Percentiles rank a stretch among this genome's conserved stretches.
Evolutionary conservation across 441 rosid species (phyloP).

Genomic region (Gossypium schwendimanii): DNA sequence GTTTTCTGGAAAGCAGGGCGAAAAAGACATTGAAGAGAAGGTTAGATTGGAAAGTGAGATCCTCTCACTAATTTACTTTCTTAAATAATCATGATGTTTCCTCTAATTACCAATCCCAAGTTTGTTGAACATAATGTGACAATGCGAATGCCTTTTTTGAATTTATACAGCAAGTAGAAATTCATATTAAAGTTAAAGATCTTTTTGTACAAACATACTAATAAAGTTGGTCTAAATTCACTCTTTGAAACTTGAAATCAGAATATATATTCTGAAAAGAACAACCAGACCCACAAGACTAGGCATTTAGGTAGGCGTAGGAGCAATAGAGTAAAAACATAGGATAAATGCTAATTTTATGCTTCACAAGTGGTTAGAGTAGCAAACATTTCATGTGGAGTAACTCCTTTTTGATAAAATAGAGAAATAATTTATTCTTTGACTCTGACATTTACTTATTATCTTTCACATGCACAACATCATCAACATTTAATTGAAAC

Average conservation of each 20-base stretch:
- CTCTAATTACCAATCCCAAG: not conserved
- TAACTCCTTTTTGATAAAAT: not conserved
- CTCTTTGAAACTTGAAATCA: no score
- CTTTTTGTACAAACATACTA: not conserved
- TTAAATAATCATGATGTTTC: slow-evolving; percentile 12
- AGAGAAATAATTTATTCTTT: not conserved
- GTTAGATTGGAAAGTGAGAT: slow-evolving; percentile 9
- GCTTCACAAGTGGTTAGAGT: not conserved
- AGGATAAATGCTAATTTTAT: slow-evolving; percentile 9
- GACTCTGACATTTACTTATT: not conserved
- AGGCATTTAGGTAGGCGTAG: not conserved
- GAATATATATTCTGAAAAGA: not conserved
- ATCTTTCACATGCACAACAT: not conserved
- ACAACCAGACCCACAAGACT: not conserved
- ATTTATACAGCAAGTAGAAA: not conserved
- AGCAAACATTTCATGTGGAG: not conserved
- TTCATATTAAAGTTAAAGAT: not conserved
- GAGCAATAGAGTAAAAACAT: not conserved
- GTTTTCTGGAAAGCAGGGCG: not conserved
- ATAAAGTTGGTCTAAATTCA: no score
- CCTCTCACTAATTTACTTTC: not conserved
- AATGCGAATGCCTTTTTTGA: not conserved
- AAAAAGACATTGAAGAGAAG: not conserved
- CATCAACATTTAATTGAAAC: not conserved
- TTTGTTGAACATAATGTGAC: not conserved